Evolutionary conservation across 495 filamentous ascomycete species (phyloP), one percentile per base, ranked within the genome.

Genomic region (Clavariopsis aquatica): DNA sequence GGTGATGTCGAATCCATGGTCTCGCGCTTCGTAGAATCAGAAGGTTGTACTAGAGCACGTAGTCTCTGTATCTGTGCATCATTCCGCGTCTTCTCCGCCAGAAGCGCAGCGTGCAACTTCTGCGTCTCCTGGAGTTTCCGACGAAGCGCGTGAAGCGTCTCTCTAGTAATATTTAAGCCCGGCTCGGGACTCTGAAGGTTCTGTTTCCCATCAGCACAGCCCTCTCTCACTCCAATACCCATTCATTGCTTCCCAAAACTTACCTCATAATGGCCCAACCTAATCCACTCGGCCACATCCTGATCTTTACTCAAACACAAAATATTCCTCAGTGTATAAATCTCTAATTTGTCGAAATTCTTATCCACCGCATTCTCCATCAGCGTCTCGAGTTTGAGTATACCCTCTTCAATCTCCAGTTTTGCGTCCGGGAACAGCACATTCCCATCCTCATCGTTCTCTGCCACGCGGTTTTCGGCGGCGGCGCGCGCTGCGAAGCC

Each of bases 341-440:
- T 83, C 73, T 93, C 90, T 54, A 92, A 84, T 57, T 85, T 86
- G 71, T 93, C 90, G 65, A 92, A 93, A 28, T 87, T 85, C 73
- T 83, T 87, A 64, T 93, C 90, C 13, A 92, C 84, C 41, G 87
- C 89, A 22, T 82, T 76, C 65, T 90, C 87, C n/a, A 98, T 84
- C n/a, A 98, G 81, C 2, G 93, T 97, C 74, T 98, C 95, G 22
- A 98, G 81, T 77, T 96, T 87, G 73, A 97, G 92, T 41, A 93
- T 82, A 24, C 94, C 94, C 72, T 90, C 86, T 71, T 95, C 91
- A 55, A 98, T 87, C 76, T 98, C 94, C 43, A 87, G 74, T 62
- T 84, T 85, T 41, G 88, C 85, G 23, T 78, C 73, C 38, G 51
- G 62, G 57, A 12, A 71, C 49, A 34, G 81, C 68, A 51, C 20